Percentiles rank a stretch among this genome's conserved stretches.
Evolutionary conservation across 306 rosid genomes (phyloP).

Genomic region (Dalbergia cultrata): DNA sequence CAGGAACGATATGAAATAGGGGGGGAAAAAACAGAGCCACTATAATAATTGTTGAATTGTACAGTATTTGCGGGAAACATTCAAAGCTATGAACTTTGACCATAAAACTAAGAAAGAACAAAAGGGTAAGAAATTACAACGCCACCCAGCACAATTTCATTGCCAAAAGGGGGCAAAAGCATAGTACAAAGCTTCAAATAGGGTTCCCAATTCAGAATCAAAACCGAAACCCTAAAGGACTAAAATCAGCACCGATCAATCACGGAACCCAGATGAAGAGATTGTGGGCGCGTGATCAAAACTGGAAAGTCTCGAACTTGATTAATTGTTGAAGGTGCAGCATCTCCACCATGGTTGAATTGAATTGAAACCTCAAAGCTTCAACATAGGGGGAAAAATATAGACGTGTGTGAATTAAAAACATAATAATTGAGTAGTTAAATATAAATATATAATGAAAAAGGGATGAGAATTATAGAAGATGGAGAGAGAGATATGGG

Average conservation of each 20-base stretch:
- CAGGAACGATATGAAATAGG: slow-evolving; percentile 38
- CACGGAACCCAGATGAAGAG: slow-evolving; percentile 38
- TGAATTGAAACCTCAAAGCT: slow-evolving; percentile 43
- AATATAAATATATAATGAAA: not conserved
- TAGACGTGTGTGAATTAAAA: not conserved
- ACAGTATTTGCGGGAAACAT: slow-evolving; percentile 51
- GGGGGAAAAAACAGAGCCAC: slow-evolving; percentile 21
- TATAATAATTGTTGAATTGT: slow-evolving; percentile 60
- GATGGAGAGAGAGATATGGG: not conserved
- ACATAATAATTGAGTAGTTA: not conserved
- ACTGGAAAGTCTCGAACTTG: slow-evolving; percentile 42
- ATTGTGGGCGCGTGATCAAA: slow-evolving; percentile 13
- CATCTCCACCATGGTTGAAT: slow-evolving; percentile 28
- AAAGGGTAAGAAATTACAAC: slow-evolving; percentile 46
- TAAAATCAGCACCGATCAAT: slow-evolving; percentile 37
- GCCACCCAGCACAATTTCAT: slow-evolving; percentile 45
- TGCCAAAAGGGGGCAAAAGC: slow-evolving; percentile 21
- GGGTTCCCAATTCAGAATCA: slow-evolving; percentile 42
- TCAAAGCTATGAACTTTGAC: slow-evolving; percentile 56
- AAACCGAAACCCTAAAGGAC: slow-evolving; percentile 50
- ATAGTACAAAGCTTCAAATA: slow-evolving; percentile 54
- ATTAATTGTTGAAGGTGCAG: slow-evolving; percentile 25
- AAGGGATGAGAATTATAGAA: not conserved
- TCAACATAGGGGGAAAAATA: slow-evolving; percentile 10
- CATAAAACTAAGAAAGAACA: slow-evolving; percentile 34